Evolutionary conservation across 139 green algal species (phyloP).

Genomic region (Closterium sp.): DNA sequence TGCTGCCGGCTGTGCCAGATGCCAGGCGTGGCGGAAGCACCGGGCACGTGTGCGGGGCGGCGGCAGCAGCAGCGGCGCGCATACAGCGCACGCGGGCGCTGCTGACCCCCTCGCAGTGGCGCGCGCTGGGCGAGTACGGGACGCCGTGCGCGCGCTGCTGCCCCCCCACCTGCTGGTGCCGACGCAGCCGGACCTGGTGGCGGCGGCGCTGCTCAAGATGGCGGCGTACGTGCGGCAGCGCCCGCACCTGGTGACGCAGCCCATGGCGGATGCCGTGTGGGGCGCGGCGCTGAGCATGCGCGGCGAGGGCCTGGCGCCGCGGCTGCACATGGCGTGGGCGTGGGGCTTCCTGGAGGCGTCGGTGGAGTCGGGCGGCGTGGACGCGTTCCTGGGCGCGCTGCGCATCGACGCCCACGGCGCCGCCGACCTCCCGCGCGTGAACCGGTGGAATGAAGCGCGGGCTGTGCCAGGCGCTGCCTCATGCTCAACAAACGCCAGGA

Average conservation of each 20-base stretch:
- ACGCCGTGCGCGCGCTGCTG: constrained; percentile 17
- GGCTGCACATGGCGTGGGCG: constrained; percentile 39
- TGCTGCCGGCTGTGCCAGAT: constrained; percentile 37
- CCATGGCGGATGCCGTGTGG: constrained; percentile 31
- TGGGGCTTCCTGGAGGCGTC: constrained; percentile 25
- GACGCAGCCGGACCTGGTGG: neutral
- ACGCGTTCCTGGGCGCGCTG: constrained; percentile 27
- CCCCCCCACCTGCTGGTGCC: constrained; percentile 4
- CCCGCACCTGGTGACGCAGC: constrained; percentile 2
- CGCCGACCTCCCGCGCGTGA: constrained; percentile 12
- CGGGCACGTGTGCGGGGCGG: constrained; percentile 35
- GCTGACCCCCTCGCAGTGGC: constrained; percentile 35
- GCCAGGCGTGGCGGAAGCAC: constrained; percentile 38
- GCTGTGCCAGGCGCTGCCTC: constrained; percentile 30
- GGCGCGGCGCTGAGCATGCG: constrained; percentile 34
- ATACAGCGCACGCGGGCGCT: neutral
- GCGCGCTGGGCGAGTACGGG: constrained; percentile 10
- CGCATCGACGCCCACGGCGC: neutral
- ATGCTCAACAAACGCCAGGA: constrained; percentile 39
- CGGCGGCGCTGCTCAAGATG: neutral
- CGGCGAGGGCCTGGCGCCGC: neutral
- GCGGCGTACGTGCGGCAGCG: constrained; percentile 26
- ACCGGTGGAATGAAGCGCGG: constrained; percentile 39
- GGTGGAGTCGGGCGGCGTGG: constrained; percentile 11
- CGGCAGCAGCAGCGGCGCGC: constrained; percentile 8